Evolutionary conservation across 1,139 yeast genomes (phyloP), one percentile per base, ranked within the genome.

Genomic region (Kodamaea fungicola): DNA sequence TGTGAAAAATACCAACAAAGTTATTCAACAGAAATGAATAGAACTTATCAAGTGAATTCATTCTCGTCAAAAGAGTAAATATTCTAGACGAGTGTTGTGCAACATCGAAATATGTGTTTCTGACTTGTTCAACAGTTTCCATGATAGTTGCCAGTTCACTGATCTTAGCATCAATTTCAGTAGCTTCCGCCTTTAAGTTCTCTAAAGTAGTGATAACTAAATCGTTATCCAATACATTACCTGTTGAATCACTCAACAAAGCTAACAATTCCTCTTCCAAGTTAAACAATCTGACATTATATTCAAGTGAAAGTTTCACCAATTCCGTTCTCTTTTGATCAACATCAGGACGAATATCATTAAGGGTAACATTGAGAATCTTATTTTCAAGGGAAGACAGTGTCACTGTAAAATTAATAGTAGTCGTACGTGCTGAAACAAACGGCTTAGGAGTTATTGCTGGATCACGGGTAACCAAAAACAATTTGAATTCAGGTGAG

Each of bases 341-440:
- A 10, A 86, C 59, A 8, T 82, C 92, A 0, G 97, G 96, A 22
- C 75, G 66, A 41, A 78, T 76, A 6, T 64, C 59, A 31, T 64
- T 59, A 32, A 90, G 61, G 0, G 87, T 68, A 38, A 74, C 61
- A 45, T 83, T 78, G 37, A 87, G 62, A 0, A 86, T 69, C 45
- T 82, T 83, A 28, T 73, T 70, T 42, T 83, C 82, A 39, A 90
- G 64, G 37, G 83, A 80, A 33, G 79, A 76, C 33, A 74, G 65
- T 0, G 96, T 85, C 16, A 85, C 64, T 0, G 92, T 73, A 57
- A 83, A 90, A 56, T 87, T 88, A 21, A 87, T 69, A 6, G 80
- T 50, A 1, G 80, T 64, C 6, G 85, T 75, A 44, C 95, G 66
- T 12, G 90, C 71, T 7, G 72, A 54, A 9, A 88, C 69, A 52